Conservation (phyloP, 1,139 yeast species). For the Taphrina deformans region DNA sequence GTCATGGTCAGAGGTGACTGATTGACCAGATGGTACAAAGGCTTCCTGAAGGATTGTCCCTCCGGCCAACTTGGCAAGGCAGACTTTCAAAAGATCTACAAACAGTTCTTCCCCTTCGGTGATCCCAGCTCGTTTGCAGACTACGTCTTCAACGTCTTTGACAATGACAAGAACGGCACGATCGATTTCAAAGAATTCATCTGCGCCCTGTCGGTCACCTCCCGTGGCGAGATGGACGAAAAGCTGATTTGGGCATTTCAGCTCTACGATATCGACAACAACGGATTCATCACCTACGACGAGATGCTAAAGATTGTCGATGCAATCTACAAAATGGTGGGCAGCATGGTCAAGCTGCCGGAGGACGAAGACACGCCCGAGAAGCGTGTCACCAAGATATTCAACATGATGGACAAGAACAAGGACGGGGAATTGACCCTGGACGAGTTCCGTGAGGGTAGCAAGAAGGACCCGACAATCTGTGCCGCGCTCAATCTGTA, state of each 20-base stretch:
- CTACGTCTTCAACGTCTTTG: constrained; percentile 85
- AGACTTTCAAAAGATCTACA: constrained; percentile 87
- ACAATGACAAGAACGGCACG: constrained; percentile 73
- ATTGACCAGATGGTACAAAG: constrained; percentile 34
- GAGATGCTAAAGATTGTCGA: constrained; percentile 78
- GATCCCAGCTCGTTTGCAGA: constrained; percentile 91
- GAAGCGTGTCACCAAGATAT: constrained; percentile 76
- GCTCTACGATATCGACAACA: constrained; percentile 76
- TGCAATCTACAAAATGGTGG: constrained; percentile 93
- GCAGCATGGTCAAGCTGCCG: constrained; percentile 85
- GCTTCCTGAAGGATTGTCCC: constrained; percentile 84
- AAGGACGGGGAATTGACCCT: constrained; percentile 65
- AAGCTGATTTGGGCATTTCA: constrained; percentile 79
- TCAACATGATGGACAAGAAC: constrained; percentile 69
- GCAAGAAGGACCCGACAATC: constrained; percentile 51
- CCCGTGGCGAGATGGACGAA: constrained; percentile 85
- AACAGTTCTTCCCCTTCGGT: constrained; percentile 97
- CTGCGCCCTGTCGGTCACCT: constrained; percentile 79
- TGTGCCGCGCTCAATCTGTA: constrained; percentile 37
- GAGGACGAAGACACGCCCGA: constrained; percentile 96
- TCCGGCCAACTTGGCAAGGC: constrained; percentile 81
- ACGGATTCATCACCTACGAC: constrained; percentile 69
- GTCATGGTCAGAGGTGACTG: neutral
- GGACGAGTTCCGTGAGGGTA: constrained; percentile 80
- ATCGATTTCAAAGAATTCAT: constrained; percentile 94